phyloP scores from a whole-genome alignment of 2,329 filamentous ascomycete genomes.

The Lecanosticta acicola region DNA sequence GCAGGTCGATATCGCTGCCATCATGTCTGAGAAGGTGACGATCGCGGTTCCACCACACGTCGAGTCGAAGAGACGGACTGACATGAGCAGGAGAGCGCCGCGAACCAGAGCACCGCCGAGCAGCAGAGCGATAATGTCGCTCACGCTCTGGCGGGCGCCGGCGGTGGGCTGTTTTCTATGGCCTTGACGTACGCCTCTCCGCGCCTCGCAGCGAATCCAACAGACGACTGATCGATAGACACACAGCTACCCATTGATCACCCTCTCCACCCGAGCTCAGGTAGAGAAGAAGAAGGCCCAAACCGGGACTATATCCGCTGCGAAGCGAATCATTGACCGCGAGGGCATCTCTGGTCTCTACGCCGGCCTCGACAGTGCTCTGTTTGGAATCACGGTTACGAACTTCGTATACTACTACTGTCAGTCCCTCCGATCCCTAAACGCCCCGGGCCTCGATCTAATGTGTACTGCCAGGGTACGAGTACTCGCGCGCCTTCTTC shows the following conservation, averaged over 20 bases:
- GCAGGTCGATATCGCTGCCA: too few relatives aligned
- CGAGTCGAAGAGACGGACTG: not conserved
- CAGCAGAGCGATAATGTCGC: conserved; percentile 96
- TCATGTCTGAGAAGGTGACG: not conserved
- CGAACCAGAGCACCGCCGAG: conserved; percentile 53
- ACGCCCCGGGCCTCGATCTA: not conserved
- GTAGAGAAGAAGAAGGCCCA: conserved; percentile 93
- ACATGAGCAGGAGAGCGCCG: conserved; percentile 7
- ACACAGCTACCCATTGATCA: conserved; percentile 84
- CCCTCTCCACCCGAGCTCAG: conserved; percentile 92
- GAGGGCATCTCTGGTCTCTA: conserved; percentile 88
- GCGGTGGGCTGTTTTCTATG: conserved; percentile 93
- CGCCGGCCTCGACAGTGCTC: conserved; percentile 82
- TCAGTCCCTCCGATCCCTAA: conserved; percentile 24
- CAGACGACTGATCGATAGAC: conserved; percentile 14
- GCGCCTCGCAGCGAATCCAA: not conserved
- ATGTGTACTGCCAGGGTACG: conserved; percentile 61
- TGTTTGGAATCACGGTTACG: conserved; percentile 96
- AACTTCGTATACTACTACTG: conserved; percentile 99
- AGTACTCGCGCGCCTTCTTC: conserved; percentile 88
- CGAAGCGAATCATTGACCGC: conserved; percentile 79
- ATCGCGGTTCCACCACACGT: not conserved
- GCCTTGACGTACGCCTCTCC: conserved; percentile 64
- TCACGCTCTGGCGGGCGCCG: conserved; percentile 86
- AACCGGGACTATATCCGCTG: conserved; percentile 74